Percentiles rank a stretch among this genome's conserved stretches.
Conservation (phyloP, 306 rosid genomes). For the Leucaena leucocephala region DNA sequence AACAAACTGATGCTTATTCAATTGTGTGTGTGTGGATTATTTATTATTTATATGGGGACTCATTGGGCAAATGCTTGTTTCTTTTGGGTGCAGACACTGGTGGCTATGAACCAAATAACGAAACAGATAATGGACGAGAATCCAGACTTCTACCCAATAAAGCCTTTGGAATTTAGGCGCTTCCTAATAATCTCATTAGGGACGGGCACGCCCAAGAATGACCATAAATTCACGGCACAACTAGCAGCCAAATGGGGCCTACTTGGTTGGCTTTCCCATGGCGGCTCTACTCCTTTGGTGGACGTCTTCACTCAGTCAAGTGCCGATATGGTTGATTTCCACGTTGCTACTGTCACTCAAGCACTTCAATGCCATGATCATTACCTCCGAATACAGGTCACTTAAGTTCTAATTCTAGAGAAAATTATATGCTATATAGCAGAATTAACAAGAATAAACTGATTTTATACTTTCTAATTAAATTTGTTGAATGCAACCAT, state of each 20-base stretch:
- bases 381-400: constrained; percentile 53
- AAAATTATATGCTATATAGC: background rate
- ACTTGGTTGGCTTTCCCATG: constrained; percentile 22
- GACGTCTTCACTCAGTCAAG: constrained; percentile 52
- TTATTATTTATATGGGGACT: background rate
- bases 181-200: constrained; percentile 50
- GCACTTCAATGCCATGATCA: constrained; percentile 45
- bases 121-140: constrained; percentile 4
- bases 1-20: background rate
- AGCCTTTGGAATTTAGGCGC: constrained; percentile 40
- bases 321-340: constrained; percentile 49
- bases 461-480: background rate
- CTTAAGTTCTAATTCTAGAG: background rate
- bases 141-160: constrained; percentile 10
- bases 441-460: background rate
- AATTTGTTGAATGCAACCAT: background rate
- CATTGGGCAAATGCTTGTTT: background rate
- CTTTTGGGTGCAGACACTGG: constrained; percentile 33
- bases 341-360: constrained; percentile 45
- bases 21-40: background rate
- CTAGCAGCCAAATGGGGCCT: constrained; percentile 35
- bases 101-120: constrained; percentile 39
- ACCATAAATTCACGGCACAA: background rate
- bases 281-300: constrained; percentile 39
- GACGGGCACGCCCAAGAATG: constrained; percentile 44